These are phyloP conservation scores for Diaporthe sp. DNA, from an alignment of 2,329 filamentous ascomycete species.

Conservation along the genomic window DNA sequence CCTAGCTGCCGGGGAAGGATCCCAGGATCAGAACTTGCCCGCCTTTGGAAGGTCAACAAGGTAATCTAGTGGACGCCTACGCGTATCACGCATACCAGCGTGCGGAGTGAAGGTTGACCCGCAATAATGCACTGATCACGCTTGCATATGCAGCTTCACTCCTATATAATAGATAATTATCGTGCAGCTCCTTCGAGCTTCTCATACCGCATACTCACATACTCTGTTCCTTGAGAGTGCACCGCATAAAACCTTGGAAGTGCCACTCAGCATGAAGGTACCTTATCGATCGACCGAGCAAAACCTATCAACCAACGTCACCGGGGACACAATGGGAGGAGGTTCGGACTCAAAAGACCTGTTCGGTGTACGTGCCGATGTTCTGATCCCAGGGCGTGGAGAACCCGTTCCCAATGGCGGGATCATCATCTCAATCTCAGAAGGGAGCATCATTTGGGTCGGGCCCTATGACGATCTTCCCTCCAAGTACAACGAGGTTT, in stretches of 20 bases:
- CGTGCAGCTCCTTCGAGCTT: not conserved
- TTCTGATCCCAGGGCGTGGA: slow-evolving; percentile 60
- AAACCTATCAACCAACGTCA: not conserved
- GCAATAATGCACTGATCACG: not conserved
- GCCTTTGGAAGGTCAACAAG: slow-evolving; percentile 7
- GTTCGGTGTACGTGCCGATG: slow-evolving; percentile 42
- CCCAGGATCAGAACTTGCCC: slow-evolving; percentile 1
- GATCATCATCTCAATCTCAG: slow-evolving; percentile 47
- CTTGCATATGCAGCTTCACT: not conserved
- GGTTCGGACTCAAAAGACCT: not conserved
- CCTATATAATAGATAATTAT: not conserved
- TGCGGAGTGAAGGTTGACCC: slow-evolving; percentile 23
- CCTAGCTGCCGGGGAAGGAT: not conserved
- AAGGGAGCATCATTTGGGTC: slow-evolving; percentile 52
- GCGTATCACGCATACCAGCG: not conserved
- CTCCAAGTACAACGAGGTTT: slow-evolving; percentile 43
- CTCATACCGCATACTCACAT: not conserved
- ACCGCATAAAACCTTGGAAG: not conserved
- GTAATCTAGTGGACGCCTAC: not conserved
- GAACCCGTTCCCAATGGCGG: slow-evolving; percentile 51
- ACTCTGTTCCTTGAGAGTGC: not conserved
- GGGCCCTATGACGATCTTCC: slow-evolving; percentile 46
- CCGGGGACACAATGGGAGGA: slow-evolving; percentile 9
- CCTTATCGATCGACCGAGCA: not conserved
- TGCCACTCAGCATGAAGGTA: not conserved